Base-by-base conservation (phyloP, 495 filamentous ascomycete genomes). In the Penicillium salamii region DNA sequence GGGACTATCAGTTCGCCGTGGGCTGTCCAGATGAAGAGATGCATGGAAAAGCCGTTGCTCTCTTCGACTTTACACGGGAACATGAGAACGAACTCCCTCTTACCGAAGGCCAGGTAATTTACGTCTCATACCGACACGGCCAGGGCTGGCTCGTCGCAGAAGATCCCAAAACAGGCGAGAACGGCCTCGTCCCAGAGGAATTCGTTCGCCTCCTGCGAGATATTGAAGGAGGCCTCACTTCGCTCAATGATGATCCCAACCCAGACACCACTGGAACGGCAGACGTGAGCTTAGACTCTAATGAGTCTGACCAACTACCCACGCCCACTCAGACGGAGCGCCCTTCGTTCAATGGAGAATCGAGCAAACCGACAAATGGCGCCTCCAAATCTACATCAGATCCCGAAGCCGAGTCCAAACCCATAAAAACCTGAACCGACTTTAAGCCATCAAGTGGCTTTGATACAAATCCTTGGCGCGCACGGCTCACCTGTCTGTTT, bases 71-170 rank as follows among this genome's bases (percentile, higher is more conserved):
- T 65, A 82, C 84, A 43, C 82, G 90, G 20, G 93, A 97, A 65
- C 96, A 97, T 61, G 90, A 96, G 61, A 98, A 96, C 56, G 93
- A 98, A 69, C 79, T 98, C 12, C 91, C 90, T 13, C 73, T 98
- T 15, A 84, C 86, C 0, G 93, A 98, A 67, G 95, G 95, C 26
- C 93, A 98, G 61, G 87, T 97, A 45, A 95, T 98, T 36, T 91
- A 91, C 79, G 91, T 98, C 33, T 92, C 89, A 8, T 98, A 96
- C 63, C 78, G 93, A 24, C 91, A 97, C 65, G 91, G 91, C 15
- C 89, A 96, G 69, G 93, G 93, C 34, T 98, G 93, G 93, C 76
- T 98, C 32, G 93, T 98, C 19, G 93, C 95, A 3, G 86, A 95
- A 69, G 95, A 98, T 58, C 93, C 93, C n/a, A 88, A 84, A 63